Base-by-base conservation (phyloP, 768 basidiomycete genomes). In the Strobilomyces echinocephalus region DNA sequence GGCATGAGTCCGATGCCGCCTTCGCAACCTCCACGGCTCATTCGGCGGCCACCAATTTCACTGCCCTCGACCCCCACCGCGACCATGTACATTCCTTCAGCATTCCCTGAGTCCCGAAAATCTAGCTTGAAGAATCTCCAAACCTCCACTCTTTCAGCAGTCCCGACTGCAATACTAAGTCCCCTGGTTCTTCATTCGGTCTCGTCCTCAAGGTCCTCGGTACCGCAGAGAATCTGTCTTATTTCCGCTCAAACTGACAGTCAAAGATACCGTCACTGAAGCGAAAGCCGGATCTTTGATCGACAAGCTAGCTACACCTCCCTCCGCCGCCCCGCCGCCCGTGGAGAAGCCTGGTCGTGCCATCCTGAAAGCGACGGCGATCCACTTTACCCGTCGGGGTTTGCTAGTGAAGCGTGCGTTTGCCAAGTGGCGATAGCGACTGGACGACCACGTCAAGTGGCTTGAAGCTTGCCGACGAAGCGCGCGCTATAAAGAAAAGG, bases 401-500 rank as follows among this genome's bases (percentile, higher is more conserved):
- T 54, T 62, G 21, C 50, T 75, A 28, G 73, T 84, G 34, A 77
- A 72, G 56, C 60, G 66, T 34, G 69, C 60, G 34, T 80, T 82
- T 54, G 60, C 61, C 41, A 63, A 55, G 35, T 86, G 84, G 84
- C 63, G 74, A 58, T 66, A 76, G 56, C 73, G 73, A 43, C 57
- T 75, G 9, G 68, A 68, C 1, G 78, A 79, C 33, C 72, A 74
- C 49, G 74, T 69, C 35, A 79, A 74, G n/a, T 88, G 82, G 78
- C 61, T 76, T 5, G 83, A 86, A 46, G 87, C 87, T 1, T 79
- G 79, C 54, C 70, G 68, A 52, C 79, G 80, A 42, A 82, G 84
- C 52, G 79, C 85, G 26, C 74, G 73, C 5, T 89, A 89, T 64
- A 78, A 79, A 41, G 70, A 77, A 54, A 85, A 79, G 60, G 62